Evolutionary conservation across 331 rosid genomes (phyloP).

Genomic region (Quercus tomentella): DNA sequence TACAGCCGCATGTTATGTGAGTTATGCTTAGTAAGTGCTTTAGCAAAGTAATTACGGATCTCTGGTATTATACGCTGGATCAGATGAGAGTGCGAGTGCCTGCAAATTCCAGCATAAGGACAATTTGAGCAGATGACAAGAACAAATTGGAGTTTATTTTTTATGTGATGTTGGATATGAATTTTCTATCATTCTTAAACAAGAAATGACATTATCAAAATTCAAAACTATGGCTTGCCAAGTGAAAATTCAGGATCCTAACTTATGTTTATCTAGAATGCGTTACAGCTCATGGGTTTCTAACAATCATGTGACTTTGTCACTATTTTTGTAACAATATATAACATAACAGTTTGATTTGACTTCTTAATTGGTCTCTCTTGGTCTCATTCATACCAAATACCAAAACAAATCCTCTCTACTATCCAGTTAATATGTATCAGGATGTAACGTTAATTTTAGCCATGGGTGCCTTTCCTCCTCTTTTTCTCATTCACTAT

Average conservation of each 20-base stretch:
- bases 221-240: background rate
- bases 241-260: background rate
- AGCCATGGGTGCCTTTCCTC: background rate
- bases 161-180: background rate
- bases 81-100: conserved; percentile 76
- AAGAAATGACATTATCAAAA: background rate
- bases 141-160: background rate
- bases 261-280: background rate
- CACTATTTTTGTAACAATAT: background rate
- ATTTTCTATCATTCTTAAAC: background rate
- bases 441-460: background rate
- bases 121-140: conserved; percentile 20
- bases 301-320: background rate
- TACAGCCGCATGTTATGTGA: conserved; percentile 54
- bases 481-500: background rate
- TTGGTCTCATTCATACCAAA: background rate
- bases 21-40: conserved; percentile 76
- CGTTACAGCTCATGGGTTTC: background rate
- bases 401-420: background rate
- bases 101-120: conserved; percentile 45
- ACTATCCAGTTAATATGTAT: background rate
- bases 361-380: background rate
- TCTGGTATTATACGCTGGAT: conserved; percentile 73
- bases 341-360: background rate
- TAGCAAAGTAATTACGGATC: conserved; percentile 72